These are phyloP conservation scores for Diaporthe batatas DNA, from an alignment of 2,329 filamentous ascomycete genomes.

Conservation along the genomic window DNA sequence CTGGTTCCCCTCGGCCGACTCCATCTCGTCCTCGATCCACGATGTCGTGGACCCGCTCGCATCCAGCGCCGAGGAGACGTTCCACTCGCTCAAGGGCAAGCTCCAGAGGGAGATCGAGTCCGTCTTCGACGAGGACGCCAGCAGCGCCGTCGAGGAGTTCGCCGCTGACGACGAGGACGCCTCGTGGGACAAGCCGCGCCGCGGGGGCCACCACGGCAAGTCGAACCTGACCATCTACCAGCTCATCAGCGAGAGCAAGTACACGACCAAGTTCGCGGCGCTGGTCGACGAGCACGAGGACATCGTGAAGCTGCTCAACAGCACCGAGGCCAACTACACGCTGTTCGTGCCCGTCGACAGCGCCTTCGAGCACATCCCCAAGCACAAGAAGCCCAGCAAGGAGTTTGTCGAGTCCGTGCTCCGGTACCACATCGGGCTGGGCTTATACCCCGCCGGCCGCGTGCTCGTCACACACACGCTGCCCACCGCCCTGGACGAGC, in stretches of 20 bases:
- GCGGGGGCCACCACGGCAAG: constrained; percentile 47
- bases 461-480: constrained; percentile 81
- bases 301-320: constrained; percentile 80
- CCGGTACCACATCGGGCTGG: constrained; percentile 80
- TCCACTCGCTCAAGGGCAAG: constrained; percentile 39
- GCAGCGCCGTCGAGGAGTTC: constrained; percentile 9
- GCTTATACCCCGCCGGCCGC: constrained; percentile 73
- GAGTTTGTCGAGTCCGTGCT: constrained; percentile 78
- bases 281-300: constrained; percentile 80
- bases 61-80: constrained; percentile 38
- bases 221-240: constrained; percentile 83
- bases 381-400: constrained; percentile 73
- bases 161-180: constrained; percentile 20
- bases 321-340: constrained; percentile 80
- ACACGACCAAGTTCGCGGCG: constrained; percentile 82
- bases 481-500: constrained; percentile 73
- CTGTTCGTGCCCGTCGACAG: constrained; percentile 84
- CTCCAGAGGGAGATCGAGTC: constrained; percentile 46
- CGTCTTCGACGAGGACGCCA: constrained; percentile 50
- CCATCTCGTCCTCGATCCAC: constrained; percentile 37
- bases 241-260: constrained; percentile 79
- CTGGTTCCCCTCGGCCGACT: constrained; percentile 41
- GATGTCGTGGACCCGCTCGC: constrained; percentile 41
- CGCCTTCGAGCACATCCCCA: constrained; percentile 76
- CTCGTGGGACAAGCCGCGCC: constrained; percentile 25